Evolutionary conservation across 306 rosid genomes (phyloP).

Genomic region (Vigna nakashimae): DNA sequence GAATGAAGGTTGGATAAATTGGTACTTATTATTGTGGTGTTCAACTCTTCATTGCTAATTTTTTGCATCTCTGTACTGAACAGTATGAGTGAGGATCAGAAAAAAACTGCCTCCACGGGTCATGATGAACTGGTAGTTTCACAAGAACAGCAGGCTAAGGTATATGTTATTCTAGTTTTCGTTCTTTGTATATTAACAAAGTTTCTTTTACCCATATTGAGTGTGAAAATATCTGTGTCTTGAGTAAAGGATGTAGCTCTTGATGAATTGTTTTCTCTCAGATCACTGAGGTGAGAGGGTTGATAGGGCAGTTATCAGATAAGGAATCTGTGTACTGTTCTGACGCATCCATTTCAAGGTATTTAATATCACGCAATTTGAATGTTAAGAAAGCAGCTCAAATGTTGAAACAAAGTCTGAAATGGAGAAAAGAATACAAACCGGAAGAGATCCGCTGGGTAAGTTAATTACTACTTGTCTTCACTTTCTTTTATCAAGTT

Average conservation of each 20-base stretch:
- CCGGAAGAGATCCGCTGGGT: slow-evolving; percentile 95
- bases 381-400: slow-evolving; percentile 84
- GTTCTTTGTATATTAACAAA: background rate
- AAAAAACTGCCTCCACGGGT: slow-evolving; percentile 52
- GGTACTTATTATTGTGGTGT: slow-evolving; percentile 32
- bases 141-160: slow-evolving; percentile 76
- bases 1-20: slow-evolving; percentile 7
- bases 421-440: slow-evolving; percentile 84
- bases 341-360: slow-evolving; percentile 73
- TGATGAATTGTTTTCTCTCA: slow-evolving; percentile 46
- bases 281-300: slow-evolving; percentile 74
- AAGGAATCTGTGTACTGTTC: slow-evolving; percentile 75
- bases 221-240: slow-evolving; percentile 4
- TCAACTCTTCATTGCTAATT: slow-evolving; percentile 21
- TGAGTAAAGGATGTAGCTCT: background rate
- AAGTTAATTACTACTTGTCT: slow-evolving; percentile 11
- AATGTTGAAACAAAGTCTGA: slow-evolving; percentile 78
- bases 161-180: slow-evolving; percentile 45
- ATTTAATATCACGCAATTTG: slow-evolving; percentile 77
- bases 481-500: background rate
- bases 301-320: slow-evolving; percentile 70
- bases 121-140: slow-evolving; percentile 46
- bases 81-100: slow-evolving; percentile 61
- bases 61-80: slow-evolving; percentile 40
- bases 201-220: background rate